Percentiles rank a stretch among this genome's conserved stretches.
Evolutionary conservation across 2,329 filamentous ascomycete genomes (phyloP).

Genomic region (Fusarium oligoseptatum): DNA sequence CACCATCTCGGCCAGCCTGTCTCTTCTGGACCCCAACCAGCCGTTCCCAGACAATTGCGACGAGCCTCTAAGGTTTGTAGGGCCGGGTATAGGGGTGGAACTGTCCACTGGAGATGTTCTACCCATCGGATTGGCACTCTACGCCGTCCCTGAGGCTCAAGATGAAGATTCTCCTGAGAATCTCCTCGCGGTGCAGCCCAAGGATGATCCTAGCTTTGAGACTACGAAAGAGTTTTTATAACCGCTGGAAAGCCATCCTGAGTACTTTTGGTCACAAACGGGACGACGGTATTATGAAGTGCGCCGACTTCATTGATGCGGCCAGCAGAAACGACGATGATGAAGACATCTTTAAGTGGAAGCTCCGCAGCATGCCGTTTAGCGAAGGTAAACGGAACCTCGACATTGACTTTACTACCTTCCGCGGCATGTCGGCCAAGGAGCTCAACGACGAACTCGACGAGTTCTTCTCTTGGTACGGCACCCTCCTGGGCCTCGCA

Average conservation of each 20-base stretch:
- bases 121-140: background rate
- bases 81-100: background rate
- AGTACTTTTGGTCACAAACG: background rate
- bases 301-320: background rate
- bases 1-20: background rate
- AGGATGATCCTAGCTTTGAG: background rate
- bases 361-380: background rate
- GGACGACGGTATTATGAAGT: background rate
- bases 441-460: background rate
- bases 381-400: constrained; percentile 7
- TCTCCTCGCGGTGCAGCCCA: background rate
- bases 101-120: background rate
- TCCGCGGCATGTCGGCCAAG: background rate
- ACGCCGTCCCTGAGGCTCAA: background rate
- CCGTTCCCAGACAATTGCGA: background rate
- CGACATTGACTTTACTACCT: background rate
- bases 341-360: background rate
- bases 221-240: background rate
- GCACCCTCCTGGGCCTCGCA: background rate
- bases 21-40: background rate
- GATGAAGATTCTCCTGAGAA: background rate
- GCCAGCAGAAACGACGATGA: background rate
- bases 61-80: background rate
- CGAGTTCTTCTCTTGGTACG: background rate
- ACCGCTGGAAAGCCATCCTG: background rate